Percentiles rank a stretch among this genome's conserved stretches.
Conservation (phyloP, 164 flowering plant genomes). For the Nelumbo lutea region DNA sequence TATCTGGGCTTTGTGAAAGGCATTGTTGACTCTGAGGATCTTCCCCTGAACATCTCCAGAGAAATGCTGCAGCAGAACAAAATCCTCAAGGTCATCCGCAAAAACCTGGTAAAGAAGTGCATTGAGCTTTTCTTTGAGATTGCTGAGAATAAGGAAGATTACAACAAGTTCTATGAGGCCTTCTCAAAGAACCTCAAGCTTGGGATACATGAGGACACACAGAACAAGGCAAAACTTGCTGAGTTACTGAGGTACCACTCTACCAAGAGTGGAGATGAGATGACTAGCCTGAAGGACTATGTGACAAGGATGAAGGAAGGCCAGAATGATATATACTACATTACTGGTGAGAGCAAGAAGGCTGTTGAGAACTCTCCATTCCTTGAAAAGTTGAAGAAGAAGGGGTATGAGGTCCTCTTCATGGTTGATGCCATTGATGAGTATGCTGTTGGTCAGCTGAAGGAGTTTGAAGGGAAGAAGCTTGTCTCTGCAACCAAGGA, state of each 20-base stretch:
- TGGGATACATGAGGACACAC: conserved; percentile 45
- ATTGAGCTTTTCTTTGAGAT: conserved; percentile 43
- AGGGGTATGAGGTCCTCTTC: conserved; percentile 55
- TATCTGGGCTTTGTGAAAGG: conserved; percentile 51
- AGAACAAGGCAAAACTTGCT: conserved; percentile 39
- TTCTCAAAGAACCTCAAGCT: conserved; percentile 26
- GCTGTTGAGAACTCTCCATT: conserved; percentile 59
- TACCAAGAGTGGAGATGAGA: conserved; percentile 40
- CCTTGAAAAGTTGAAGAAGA: conserved; percentile 52
- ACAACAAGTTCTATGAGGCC: conserved; percentile 45
- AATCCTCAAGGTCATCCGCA: conserved; percentile 37
- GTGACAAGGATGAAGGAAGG: conserved; percentile 65
- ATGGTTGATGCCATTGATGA: conserved; percentile 77
- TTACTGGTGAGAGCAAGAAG: conserved; percentile 12
- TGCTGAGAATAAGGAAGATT: conserved; percentile 51
- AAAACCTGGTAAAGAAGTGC: conserved; percentile 50
- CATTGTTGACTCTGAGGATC: conserved; percentile 54
- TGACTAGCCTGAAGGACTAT: conserved; percentile 51
- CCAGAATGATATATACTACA: conserved; percentile 48
- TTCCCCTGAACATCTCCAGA: conserved; percentile 48
- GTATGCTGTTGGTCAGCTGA: conserved; percentile 60
- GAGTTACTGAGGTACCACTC: conserved; percentile 40
- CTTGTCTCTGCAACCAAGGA: conserved; percentile 69
- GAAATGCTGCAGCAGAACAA: conserved; percentile 45
- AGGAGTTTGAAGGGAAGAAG: conserved; percentile 73